Evolutionary conservation across 192 early-diverging fungal genomes (phyloP).

Genomic region (Phycomyces blakesleeanus): DNA sequence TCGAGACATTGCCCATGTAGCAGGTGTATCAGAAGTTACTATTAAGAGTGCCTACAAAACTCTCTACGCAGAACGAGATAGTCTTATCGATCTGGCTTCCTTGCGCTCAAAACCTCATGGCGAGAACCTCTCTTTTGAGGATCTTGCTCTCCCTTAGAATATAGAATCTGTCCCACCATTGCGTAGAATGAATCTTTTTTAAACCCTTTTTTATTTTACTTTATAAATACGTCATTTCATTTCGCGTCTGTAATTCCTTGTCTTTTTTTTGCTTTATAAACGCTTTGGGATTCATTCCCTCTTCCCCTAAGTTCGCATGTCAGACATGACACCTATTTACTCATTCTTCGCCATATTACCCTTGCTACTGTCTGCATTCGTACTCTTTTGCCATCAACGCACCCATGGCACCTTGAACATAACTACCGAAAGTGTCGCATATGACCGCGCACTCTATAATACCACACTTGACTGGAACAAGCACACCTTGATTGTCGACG

Average conservation of each 20-base stretch:
- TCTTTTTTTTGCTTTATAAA: background rate
- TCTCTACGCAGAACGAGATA: slow-evolving; percentile 56
- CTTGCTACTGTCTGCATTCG: slow-evolving; percentile 13
- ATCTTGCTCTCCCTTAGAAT: slow-evolving; percentile 36
- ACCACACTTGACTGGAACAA: slow-evolving; percentile 64
- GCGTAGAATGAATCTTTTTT: too few relatives aligned
- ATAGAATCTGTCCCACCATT: background rate
- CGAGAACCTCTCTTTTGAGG: slow-evolving; percentile 34
- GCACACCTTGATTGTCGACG: slow-evolving; percentile 64
- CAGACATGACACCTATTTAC: slow-evolving; percentile 14
- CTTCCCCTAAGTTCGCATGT: slow-evolving; percentile 3
- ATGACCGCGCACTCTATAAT: slow-evolving; percentile 35
- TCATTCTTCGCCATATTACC: slow-evolving; percentile 30
- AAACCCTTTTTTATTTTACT: too few relatives aligned
- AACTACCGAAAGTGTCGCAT: slow-evolving; percentile 37
- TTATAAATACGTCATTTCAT: background rate
- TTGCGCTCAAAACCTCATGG: slow-evolving; percentile 36
- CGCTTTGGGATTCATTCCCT: background rate
- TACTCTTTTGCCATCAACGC: slow-evolving; percentile 25
- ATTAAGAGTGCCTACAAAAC: slow-evolving; percentile 83
- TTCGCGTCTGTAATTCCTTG: background rate
- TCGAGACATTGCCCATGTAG: slow-evolving; percentile 76
- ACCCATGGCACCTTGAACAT: slow-evolving; percentile 34
- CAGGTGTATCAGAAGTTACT: slow-evolving; percentile 93
- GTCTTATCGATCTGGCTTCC: slow-evolving; percentile 49